Evolutionary conservation across 1,284 basidiomycete genomes (phyloP), one percentile per base, ranked within the genome.

Genomic region (Grifola frondosa): DNA sequence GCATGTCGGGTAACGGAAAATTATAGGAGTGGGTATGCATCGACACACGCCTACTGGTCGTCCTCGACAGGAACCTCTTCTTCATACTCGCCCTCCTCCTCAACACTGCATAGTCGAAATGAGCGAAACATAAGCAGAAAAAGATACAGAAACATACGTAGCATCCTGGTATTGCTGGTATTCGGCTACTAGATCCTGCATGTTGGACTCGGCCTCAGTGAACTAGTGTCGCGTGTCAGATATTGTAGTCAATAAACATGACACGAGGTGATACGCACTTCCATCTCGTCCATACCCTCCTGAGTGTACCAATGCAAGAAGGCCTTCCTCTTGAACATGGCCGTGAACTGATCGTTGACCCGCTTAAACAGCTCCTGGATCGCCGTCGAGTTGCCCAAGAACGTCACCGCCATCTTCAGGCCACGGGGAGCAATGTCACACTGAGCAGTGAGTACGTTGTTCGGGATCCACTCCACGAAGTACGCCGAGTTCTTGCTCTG

Each of bases 271-370:
- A 66, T 71, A 49, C n/a, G n/a, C 52, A 82, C 84, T 77, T 93
- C 93, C 87, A 97, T 93, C 81, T 97, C 95, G 71, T 97, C 94
- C 95, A 97, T 97, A 69, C 95, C 94, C 77, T 96, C 93, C 65
- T 94, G 91, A 33, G 92, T 97, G 74, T 97, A 96, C 91, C 94
- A 97, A 72, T 97, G 94, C 80, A 97, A 85, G 87, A 97, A 97
- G 31, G 95, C 95, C 77, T 97, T 97, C 68, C 95, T 81, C 78
- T 94, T 89, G 85, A 97, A 97, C 96, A 97, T 98, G 70, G 91
- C 91, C 49, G 90, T 91, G 83, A 98, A 98, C 70, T 97, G 95
- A 67, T 95, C 91, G 58, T 84, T 88, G 65, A 96, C 91, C 74
- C 94, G 92, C 78, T 94, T 93, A 89, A 97, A 97, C 54, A 97